Evolutionary conservation across 495 filamentous ascomycete species (phyloP), one percentile per base, ranked within the genome.

Genomic region (Podospora fimiseda): DNA sequence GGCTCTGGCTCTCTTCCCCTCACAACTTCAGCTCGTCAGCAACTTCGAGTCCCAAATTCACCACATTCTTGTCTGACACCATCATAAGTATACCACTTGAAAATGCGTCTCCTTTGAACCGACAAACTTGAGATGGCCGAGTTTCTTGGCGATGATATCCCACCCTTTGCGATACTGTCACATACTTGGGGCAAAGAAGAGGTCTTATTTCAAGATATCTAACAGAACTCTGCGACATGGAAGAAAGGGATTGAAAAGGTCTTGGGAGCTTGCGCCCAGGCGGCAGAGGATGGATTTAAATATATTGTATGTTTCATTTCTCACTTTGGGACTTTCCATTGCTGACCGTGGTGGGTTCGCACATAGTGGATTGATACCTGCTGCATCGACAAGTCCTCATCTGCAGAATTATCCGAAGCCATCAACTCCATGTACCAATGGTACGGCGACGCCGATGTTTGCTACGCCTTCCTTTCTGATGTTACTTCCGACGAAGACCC

Each of bases 131-230:
- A 55, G 33, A 39, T 66, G 2, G 33, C 52, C 1, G 56, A 65
- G 23, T 66, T 63, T 41, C 40, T 46, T 20, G 58, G 58, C 4
- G 21, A 40, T 0, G 40, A 50, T 5, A 42, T 63, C 24, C 61
- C 65, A 1, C 51, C 53, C 1, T 74, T 74, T 46, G 70, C 63
- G 6, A 69, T 70, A 7, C 55, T 74, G 7, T 70, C 67, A 2
- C 71, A 75, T 46, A 69, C 61, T 0, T 74, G 71, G 70, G 62
- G 55, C 24, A 52, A 55, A 8, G 61, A 62, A 2, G 72, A 74
- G 52, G 60, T 70, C 2, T 59, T 55, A 6, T 68, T 69, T 43
- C 53, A 61, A 2, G 65, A 71, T 14, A 57, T 65, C 21, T 4
- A 27, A 16, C 33, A 67, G 19, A 51, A 50, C n/a, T 51, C 44